Percentiles rank a stretch among this genome's conserved stretches.
Evolutionary conservation across 2,329 filamentous ascomycete genomes (phyloP).

Genomic region (Neopestalotiopsis rosae): DNA sequence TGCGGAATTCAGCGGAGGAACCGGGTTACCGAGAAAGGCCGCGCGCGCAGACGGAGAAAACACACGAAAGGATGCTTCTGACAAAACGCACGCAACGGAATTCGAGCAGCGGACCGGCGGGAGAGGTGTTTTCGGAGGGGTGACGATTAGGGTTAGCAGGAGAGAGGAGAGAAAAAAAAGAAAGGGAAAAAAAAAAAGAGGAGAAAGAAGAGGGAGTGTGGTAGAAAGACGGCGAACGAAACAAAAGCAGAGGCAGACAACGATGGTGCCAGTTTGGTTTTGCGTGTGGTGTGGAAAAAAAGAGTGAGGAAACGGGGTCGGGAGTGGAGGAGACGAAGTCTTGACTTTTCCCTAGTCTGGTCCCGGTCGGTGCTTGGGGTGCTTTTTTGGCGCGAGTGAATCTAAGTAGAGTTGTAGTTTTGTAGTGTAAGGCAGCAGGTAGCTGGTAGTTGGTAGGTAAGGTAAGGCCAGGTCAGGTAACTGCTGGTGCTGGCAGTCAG

Average conservation of each 20-base stretch:
- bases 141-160: slow-evolving; percentile 33
- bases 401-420: not conserved
- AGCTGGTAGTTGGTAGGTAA: not conserved
- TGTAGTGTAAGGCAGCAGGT: slow-evolving; percentile 7
- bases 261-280: slow-evolving; percentile 41
- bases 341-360: slow-evolving; percentile 4
- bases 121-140: slow-evolving; percentile 33
- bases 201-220: slow-evolving; percentile 35
- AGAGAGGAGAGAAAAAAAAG: slow-evolving; percentile 50
- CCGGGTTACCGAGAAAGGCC: slow-evolving; percentile 36
- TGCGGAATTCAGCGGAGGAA: slow-evolving; percentile 34
- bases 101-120: slow-evolving; percentile 37
- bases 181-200: slow-evolving; percentile 54
- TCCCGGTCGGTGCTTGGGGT: not conserved
- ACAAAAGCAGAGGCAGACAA: slow-evolving; percentile 35
- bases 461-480: not conserved
- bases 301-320: slow-evolving; percentile 31
- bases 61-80: slow-evolving; percentile 41
- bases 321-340: slow-evolving; percentile 28
- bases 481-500: not conserved
- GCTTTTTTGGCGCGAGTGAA: not conserved
- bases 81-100: slow-evolving; percentile 42
- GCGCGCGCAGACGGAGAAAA: slow-evolving; percentile 39
- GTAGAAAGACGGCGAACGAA: slow-evolving; percentile 35
- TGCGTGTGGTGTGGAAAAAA: slow-evolving; percentile 36